Percentiles rank a stretch among this genome's conserved stretches.
Conservation (phyloP, 139 green algal genomes). For the Chlamydomonas incerta region DNA sequence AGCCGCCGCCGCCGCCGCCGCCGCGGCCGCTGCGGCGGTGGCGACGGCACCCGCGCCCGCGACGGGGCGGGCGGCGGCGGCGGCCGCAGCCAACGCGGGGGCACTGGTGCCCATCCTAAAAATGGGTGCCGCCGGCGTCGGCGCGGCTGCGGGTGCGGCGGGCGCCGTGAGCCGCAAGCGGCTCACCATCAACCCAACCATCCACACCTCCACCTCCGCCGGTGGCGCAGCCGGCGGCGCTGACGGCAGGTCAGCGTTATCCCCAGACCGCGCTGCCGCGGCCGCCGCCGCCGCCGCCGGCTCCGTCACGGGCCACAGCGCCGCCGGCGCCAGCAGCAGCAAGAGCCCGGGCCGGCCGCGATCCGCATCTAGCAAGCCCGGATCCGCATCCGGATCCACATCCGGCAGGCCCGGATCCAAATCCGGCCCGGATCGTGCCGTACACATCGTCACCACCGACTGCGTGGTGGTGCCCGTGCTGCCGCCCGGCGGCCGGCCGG, state of each 20-base stretch:
- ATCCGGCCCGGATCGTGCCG: not conserved
- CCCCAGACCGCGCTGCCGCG: too few relatives aligned
- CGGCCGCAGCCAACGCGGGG: not conserved
- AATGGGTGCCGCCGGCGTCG: not conserved
- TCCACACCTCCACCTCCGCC: not conserved
- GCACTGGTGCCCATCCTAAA: conserved; percentile 35
- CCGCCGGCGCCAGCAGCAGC: not conserved
- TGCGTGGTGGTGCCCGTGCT: conserved; percentile 20
- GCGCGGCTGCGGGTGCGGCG: not conserved
- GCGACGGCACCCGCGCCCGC: too few relatives aligned
- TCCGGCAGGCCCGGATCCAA: too few relatives aligned
- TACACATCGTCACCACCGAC: conserved; percentile 19
- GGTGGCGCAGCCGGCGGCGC: too few relatives aligned
- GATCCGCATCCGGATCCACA: not conserved
- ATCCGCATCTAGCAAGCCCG: not conserved
- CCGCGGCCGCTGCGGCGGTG: not conserved
- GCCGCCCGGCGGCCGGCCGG: not conserved
- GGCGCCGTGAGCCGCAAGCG: not conserved
- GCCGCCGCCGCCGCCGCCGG: not conserved
- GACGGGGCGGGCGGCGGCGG: not conserved
- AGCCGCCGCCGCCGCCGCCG: not conserved
- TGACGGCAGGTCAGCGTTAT: not conserved
- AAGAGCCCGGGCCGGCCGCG: not conserved
- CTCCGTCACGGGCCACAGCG: not conserved
- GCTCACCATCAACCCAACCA: conserved; percentile 16